phyloP scores from a whole-genome alignment of 192 early-diverging fungal genomes.

The Coemansia sp. region DNA sequence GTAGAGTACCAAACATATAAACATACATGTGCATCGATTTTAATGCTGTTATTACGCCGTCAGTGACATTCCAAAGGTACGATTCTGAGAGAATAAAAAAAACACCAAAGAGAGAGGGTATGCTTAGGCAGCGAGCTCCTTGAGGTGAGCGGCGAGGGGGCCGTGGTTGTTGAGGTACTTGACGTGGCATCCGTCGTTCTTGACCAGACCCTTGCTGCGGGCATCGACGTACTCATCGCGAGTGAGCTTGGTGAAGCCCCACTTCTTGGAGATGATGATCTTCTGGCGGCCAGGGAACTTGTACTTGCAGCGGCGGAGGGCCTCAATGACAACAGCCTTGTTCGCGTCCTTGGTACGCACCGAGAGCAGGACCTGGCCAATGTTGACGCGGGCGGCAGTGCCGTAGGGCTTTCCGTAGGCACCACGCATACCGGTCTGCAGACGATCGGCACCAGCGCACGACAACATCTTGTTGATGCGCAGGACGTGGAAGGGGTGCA shows the following conservation, averaged over 20 bases:
- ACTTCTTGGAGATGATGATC: constrained; percentile 99
- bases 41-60: neutral
- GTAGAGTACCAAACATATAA: neutral
- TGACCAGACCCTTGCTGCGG: constrained; percentile 72
- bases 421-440: constrained; percentile 99
- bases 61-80: constrained; percentile 11
- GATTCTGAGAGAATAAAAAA: neutral
- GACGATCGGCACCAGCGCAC: constrained; percentile 98
- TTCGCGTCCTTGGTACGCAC: constrained; percentile 93
- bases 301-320: constrained; percentile 93
- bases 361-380: constrained; percentile 96
- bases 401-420: constrained; percentile 97
- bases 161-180: constrained; percentile 90
- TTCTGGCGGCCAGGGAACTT: constrained; percentile 99
- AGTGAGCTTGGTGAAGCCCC: constrained; percentile 98
- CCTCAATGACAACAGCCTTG: constrained; percentile 90
- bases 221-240: constrained; percentile 84
- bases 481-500: constrained; percentile 98
- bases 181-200: constrained; percentile 92
- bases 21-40: neutral
- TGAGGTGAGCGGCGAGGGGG: constrained; percentile 32
- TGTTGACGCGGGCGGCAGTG: constrained; percentile 94
- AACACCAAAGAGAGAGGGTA: neutral
- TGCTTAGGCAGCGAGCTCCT: constrained; percentile 21
- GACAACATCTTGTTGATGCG: constrained; percentile 99